A percentile compares a stretch with the other conserved stretches of the same genome.
phyloP scores from a whole-genome alignment of 495 filamentous ascomycete species.

The Elaphomyces granulatus region DNA sequence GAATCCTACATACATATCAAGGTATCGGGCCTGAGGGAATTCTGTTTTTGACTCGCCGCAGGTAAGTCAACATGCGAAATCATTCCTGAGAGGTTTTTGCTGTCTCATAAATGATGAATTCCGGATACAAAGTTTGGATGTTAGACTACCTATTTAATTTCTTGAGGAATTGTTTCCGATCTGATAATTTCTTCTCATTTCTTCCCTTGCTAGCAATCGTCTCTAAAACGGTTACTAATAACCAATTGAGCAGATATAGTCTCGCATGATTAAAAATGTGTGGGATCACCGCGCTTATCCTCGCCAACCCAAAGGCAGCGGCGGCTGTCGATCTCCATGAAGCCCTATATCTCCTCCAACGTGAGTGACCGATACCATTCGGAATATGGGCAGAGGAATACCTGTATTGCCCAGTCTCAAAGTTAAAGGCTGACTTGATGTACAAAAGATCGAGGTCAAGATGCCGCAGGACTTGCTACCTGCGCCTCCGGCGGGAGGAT shows the following conservation, averaged over 20 bases:
- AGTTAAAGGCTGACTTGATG: constrained; percentile 12
- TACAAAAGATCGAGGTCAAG: constrained; percentile 61
- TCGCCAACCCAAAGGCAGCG: constrained; percentile 47
- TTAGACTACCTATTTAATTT: background rate
- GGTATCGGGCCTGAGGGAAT: too few species aligned
- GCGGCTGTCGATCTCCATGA: constrained; percentile 79
- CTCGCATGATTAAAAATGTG: constrained; percentile 44
- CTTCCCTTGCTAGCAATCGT: too few species aligned
- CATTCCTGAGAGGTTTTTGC: too few species aligned
- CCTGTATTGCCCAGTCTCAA: too few species aligned
- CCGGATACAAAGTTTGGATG: too few species aligned
- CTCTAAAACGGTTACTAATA: background rate
- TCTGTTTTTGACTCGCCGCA: too few species aligned
- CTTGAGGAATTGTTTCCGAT: background rate
- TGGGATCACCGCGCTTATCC: constrained; percentile 72
- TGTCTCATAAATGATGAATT: too few species aligned
- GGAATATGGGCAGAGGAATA: too few species aligned
- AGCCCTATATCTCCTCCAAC: constrained; percentile 76
- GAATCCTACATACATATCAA: too few species aligned
- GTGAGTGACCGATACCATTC: too few species aligned
- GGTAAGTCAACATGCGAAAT: too few species aligned
- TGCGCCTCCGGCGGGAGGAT: constrained; percentile 67
- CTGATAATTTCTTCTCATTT: too few species aligned
- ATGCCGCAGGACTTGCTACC: constrained; percentile 77
- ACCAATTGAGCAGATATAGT: background rate